A percentile compares a stretch with the other conserved stretches of the same genome.
These are phyloP conservation scores for Aspergillus sojae DNA, from an alignment of 2,329 filamentous ascomycete species.

Conservation along the genomic window DNA sequence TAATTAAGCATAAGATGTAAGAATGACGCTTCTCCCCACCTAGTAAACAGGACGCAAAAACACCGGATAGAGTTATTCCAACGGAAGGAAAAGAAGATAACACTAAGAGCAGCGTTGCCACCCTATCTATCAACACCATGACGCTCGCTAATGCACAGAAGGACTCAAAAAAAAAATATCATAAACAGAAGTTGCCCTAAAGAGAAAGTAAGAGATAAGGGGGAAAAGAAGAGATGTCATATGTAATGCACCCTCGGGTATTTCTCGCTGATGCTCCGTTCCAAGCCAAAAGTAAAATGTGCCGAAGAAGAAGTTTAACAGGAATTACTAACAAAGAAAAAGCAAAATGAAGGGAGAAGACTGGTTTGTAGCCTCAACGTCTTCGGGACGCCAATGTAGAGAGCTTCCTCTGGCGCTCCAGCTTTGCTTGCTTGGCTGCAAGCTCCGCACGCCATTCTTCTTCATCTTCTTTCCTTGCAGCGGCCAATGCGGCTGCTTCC, in stretches of 20 bases:
- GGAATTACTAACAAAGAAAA: constrained; percentile 10
- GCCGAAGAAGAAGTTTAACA: constrained; percentile 6
- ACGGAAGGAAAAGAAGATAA: constrained; percentile 8
- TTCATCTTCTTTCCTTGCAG: constrained; percentile 50
- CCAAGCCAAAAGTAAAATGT: constrained; percentile 17
- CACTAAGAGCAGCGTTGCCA: constrained; percentile 16
- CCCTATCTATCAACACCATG: constrained; percentile 30
- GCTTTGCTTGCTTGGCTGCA: constrained; percentile 49
- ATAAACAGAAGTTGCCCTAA: constrained; percentile 11
- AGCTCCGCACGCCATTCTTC: constrained; percentile 47
- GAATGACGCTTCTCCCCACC: constrained; percentile 9
- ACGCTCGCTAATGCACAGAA: constrained; percentile 38
- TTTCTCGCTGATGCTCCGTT: constrained; percentile 32
- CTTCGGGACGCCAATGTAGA: constrained; percentile 40
- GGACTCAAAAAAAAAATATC: constrained; percentile 13
- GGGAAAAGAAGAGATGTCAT: constrained; percentile 13
- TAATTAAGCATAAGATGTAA: constrained; percentile 7
- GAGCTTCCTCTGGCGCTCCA: constrained; percentile 49
- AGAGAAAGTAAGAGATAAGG: constrained; percentile 12
- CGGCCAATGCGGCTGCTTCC: constrained; percentile 44
- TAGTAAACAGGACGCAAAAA: background rate
- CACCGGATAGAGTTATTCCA: background rate
- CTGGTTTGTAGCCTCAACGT: constrained; percentile 23
- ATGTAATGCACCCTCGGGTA: constrained; percentile 28
- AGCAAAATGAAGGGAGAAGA: constrained; percentile 11